phyloP scores from a whole-genome alignment of 129 eudicot species.

The Escallonia rubra region DNA sequence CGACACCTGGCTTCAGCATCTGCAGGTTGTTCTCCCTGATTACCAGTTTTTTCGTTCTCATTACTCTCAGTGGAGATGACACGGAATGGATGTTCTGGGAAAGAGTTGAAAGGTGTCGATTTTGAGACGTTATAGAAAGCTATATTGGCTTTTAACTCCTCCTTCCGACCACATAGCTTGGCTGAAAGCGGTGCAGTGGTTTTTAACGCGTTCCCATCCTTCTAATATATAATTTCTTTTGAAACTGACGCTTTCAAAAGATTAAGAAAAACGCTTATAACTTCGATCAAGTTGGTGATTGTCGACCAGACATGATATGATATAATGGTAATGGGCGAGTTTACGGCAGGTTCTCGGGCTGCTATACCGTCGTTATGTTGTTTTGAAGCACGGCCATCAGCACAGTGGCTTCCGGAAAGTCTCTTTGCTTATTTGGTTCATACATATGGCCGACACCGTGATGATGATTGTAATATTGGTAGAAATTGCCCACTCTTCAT shows the following conservation, averaged over 20 bases:
- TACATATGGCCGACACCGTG: not conserved
- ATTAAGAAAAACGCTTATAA: constrained; percentile 14
- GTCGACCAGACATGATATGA: constrained; percentile 3
- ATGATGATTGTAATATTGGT: constrained; percentile 13
- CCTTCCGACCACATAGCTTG: constrained; percentile 14
- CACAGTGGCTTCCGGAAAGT: not conserved
- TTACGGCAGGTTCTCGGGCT: not conserved
- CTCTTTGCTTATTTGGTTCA: not conserved
- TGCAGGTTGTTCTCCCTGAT: constrained; percentile 58
- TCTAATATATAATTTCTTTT: constrained; percentile 2
- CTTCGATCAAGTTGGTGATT: not conserved
- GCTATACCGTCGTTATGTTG: constrained; percentile 6
- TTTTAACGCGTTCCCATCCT: too few species aligned
- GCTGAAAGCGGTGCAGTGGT: not conserved
- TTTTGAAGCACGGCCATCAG: constrained; percentile 11
- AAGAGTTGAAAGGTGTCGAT: not conserved
- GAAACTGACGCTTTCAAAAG: constrained; percentile 5
- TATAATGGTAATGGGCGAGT: not conserved
- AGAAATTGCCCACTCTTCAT: constrained; percentile 4
- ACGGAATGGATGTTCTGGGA: not conserved
- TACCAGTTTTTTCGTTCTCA: constrained; percentile 46
- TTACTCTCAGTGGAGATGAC: constrained; percentile 27
- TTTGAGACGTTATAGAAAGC: not conserved
- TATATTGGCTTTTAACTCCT: not conserved
- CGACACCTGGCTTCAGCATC: constrained; percentile 45